Percentiles rank a stretch among this genome's conserved stretches.
Evolutionary conservation across 169 alveolate genomes (phyloP).

Genomic region (Pseudocohnilembus persalinus): DNA sequence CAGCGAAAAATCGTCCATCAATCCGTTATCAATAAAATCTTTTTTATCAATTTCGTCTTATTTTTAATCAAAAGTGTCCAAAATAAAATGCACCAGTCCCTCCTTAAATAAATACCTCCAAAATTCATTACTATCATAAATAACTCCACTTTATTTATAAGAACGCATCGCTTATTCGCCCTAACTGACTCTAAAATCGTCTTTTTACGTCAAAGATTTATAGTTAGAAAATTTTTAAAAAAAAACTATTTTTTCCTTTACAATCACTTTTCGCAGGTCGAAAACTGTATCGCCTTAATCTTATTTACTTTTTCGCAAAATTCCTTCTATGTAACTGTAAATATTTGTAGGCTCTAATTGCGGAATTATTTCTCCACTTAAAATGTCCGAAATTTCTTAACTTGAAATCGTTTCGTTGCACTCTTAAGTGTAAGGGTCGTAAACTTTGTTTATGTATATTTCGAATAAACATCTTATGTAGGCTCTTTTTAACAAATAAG

Average conservation of each 20-base stretch:
- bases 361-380: slow-evolving; percentile 38
- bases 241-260: background rate
- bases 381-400: slow-evolving; percentile 35
- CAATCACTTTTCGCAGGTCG: background rate
- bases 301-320: background rate
- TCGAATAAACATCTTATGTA: slow-evolving; percentile 44
- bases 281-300: background rate
- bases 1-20: slow-evolving; percentile 31
- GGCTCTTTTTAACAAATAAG: slow-evolving; percentile 31
- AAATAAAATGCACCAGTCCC: slow-evolving; percentile 36
- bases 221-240: background rate
- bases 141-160: background rate
- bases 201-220: background rate
- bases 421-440: slow-evolving; percentile 12
- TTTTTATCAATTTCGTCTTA: slow-evolving; percentile 20
- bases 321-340: slow-evolving; percentile 32
- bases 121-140: slow-evolving; percentile 38
- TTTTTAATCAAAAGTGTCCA: slow-evolving; percentile 36
- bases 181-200: background rate
- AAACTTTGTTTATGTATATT: slow-evolving; percentile 42
- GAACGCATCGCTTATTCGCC: background rate
- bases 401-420: slow-evolving; percentile 28
- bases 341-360: slow-evolving; percentile 18
- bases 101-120: slow-evolving; percentile 42
- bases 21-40: slow-evolving; percentile 1